Conservation (phyloP, 2,329 filamentous ascomycete species). For the Colletotrichum falcatum region DNA sequence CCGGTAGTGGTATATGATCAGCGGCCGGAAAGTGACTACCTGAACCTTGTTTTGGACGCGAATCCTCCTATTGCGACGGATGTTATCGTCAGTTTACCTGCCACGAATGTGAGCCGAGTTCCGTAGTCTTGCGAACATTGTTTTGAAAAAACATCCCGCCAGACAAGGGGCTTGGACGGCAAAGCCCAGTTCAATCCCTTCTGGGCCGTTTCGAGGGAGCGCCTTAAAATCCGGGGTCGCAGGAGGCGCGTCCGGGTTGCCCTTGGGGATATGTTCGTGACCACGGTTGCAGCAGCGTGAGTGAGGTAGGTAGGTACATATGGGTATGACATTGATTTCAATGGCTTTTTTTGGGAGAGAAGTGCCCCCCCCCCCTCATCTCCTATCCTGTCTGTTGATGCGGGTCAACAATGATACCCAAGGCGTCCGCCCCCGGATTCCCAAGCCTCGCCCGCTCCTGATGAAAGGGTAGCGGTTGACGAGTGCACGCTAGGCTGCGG, state of each 20-base stretch:
- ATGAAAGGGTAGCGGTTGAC: background rate
- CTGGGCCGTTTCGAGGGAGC: constrained; percentile 1
- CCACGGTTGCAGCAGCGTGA: too few species aligned
- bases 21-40: constrained; percentile 11
- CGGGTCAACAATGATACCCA: background rate
- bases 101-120: constrained; percentile 15
- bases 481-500: constrained; percentile 12
- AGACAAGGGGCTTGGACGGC: background rate
- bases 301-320: too few species aligned
- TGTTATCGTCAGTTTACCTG: background rate
- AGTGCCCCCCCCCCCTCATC: background rate
- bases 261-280: constrained; percentile 1
- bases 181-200: constrained; percentile 7
- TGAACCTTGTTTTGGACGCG: constrained; percentile 15
- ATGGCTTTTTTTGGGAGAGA: background rate
- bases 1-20: constrained; percentile 20
- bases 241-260: background rate
- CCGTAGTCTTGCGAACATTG: constrained; percentile 7
- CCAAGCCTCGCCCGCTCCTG: background rate
- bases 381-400: background rate
- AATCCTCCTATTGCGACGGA: background rate
- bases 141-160: constrained; percentile 2
- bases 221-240: constrained; percentile 26
- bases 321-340: background rate
- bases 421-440: background rate